These are phyloP conservation scores for Lichtheimia corymbifera DNA, from an alignment of 371 early-diverging fungal species.

Conservation along the genomic window DNA sequence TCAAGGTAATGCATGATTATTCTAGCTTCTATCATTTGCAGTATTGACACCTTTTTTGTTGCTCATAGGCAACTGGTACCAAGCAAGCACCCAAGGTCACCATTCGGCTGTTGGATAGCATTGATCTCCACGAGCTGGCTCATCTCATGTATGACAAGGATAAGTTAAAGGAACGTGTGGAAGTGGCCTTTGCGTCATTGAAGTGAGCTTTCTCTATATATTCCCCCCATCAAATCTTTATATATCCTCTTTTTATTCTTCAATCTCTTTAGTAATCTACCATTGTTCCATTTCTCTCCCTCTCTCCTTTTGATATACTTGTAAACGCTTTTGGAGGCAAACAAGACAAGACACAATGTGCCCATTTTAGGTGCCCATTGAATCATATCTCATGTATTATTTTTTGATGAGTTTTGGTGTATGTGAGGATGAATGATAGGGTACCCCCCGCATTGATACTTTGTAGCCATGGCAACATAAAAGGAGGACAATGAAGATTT, in stretches of 20 bases:
- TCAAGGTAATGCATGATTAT: constrained; percentile 36
- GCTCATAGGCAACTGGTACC: constrained; percentile 30
- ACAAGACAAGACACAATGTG: neutral
- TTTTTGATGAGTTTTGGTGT: no score
- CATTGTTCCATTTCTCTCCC: neutral
- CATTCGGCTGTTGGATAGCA: constrained; percentile 34
- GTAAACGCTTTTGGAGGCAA: neutral
- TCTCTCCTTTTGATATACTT: neutral
- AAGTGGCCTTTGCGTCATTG: constrained; percentile 26
- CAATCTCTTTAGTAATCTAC: constrained; percentile 5
- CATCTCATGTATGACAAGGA: constrained; percentile 40
- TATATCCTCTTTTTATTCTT: constrained; percentile 7
- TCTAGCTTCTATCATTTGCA: neutral
- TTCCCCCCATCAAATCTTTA: constrained; percentile 7
- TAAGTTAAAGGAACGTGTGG: constrained; percentile 31
- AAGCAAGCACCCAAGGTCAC: constrained; percentile 39
- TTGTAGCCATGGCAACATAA: no score
- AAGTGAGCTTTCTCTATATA: constrained; percentile 9
- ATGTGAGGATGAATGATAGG: no score
- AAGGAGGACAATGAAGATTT: no score
- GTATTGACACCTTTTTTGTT: constrained; percentile 1
- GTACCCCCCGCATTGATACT: no score
- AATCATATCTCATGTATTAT: no score
- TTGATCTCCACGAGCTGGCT: constrained; percentile 29
- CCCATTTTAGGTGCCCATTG: no score